Conservation (phyloP, 495 filamentous ascomycete species). For the Rhypophila decipiens region DNA sequence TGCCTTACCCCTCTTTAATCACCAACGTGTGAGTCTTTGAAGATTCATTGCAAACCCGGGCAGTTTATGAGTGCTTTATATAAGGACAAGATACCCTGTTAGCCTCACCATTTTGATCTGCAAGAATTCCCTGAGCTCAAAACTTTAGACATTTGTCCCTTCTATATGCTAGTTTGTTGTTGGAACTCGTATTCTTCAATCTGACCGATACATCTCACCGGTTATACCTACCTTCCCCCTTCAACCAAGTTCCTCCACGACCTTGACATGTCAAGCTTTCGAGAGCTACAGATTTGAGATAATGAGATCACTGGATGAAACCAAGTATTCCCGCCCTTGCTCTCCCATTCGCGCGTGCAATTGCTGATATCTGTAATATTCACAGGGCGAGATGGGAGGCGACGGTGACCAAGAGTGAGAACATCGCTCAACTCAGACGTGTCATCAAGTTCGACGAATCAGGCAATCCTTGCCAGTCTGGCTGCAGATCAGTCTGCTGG, state of each 20-base stretch:
- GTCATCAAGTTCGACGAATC: constrained; percentile 52
- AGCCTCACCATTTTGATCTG: no score
- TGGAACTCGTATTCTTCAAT: no score
- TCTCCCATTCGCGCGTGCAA: not conserved
- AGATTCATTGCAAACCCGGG: no score
- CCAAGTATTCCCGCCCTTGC: constrained; percentile 38
- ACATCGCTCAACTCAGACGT: constrained; percentile 57
- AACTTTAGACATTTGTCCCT: no score
- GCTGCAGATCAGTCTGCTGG: constrained; percentile 87
- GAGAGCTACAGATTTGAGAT: constrained; percentile 6
- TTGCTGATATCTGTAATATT: constrained; percentile 6
- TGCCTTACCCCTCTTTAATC: no score
- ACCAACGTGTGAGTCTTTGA: no score
- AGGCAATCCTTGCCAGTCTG: constrained; percentile 58
- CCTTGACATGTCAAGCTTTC: constrained; percentile 4
- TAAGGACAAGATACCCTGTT: no score
- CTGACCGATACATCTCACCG: no score
- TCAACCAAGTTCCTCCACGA: not conserved
- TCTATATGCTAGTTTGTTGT: no score
- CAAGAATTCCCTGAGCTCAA: no score
- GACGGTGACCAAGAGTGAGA: constrained; percentile 54
- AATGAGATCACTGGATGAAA: constrained; percentile 61
- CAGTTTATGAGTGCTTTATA: no score
- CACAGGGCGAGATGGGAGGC: constrained; percentile 56
- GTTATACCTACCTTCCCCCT: no score